These are phyloP conservation scores for Eragrostis nindensis DNA, from an alignment of 176 grass and related monocot species.

Conservation along the genomic window DNA sequence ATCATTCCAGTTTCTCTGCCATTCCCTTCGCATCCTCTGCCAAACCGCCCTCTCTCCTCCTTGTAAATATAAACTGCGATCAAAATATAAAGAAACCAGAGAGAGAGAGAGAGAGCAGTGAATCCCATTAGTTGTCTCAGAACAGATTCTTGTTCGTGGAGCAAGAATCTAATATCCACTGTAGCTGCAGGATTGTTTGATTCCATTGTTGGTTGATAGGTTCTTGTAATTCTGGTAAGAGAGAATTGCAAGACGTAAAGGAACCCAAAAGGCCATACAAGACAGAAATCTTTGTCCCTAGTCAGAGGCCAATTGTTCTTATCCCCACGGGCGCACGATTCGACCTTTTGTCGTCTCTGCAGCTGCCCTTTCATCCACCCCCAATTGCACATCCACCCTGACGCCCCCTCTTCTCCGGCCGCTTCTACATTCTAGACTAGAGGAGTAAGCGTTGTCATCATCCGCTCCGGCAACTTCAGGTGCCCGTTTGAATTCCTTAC, in stretches of 20 bases:
- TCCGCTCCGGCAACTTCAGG: conserved; percentile 19
- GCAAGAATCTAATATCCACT: conserved; percentile 27
- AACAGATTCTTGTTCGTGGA: conserved; percentile 44
- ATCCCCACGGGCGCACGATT: conserved; percentile 13
- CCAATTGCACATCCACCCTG: neutral
- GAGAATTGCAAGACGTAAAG: neutral
- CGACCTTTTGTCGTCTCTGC: conserved; percentile 28
- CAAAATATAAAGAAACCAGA: neutral
- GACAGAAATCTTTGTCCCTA: neutral
- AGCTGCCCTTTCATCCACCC: neutral
- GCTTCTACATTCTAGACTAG: neutral
- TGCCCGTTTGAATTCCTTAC: conserved; percentile 37
- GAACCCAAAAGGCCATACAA: neutral
- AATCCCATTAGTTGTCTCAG: conserved; percentile 29
- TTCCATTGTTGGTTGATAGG: neutral
- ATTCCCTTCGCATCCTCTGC: conserved; percentile 42
- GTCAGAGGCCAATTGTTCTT: conserved; percentile 22
- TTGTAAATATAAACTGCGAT: neutral
- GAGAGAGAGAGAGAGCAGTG: conserved; percentile 1
- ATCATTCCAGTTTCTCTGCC: conserved; percentile 48
- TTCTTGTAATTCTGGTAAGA: conserved; percentile 7
- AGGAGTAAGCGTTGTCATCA: conserved; percentile 39
- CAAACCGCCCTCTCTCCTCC: conserved; percentile 42
- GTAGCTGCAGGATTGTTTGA: neutral
- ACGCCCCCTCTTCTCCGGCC: neutral